Evolutionary conservation across 129 eudicot species (phyloP), one percentile per base, ranked within the genome.

Genomic region (Arctium minus): DNA sequence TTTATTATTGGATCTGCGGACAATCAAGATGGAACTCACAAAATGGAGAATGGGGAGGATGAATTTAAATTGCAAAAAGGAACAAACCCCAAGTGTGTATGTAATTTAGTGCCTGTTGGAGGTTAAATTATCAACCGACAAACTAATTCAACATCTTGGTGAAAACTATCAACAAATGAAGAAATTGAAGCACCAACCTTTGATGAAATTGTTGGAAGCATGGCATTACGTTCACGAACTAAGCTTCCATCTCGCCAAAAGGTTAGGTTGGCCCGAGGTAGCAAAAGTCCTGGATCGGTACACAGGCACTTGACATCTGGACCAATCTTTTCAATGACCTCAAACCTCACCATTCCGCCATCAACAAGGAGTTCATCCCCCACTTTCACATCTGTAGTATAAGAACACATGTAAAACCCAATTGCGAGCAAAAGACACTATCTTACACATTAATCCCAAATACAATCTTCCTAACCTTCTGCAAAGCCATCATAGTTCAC

Each of bases 341-440:
- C 98, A 89, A 93, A 96, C 80, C 98, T 94, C 87, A 90, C 99
- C 99, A 96, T 96, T 86, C 99, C 99, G 69, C 98, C 99, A 80
- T 93, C 99, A 13, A 96, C 98, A 46, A 93, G 90, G 73, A 96
- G 97, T 68, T 96, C 99, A 86, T 96, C 99, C 33, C 99, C 99
- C 13, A 90, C 96, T 84, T 90, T 86, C 82, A 96, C 93, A 86
- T 96, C 99, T 93, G 91, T 80, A 74, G 62, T 17, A 37, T n/a
- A 0, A 77, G 8, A 76, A 75, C 73, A 10, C 68, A 77, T 53
- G 7, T 50, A 5, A 37, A 56, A 78, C 31, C 17, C 17, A 31
- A 29, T 60, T 15, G 56, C 31, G 2, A 29, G 18, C 12, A 56
- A 53, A 70, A 17, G 1, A 75, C 35, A 38, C 29, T 10, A 76